Evolutionary conservation across 148 eudicot genomes (phyloP), one percentile per base, ranked within the genome.

Genomic region (Simmondsia chinensis): DNA sequence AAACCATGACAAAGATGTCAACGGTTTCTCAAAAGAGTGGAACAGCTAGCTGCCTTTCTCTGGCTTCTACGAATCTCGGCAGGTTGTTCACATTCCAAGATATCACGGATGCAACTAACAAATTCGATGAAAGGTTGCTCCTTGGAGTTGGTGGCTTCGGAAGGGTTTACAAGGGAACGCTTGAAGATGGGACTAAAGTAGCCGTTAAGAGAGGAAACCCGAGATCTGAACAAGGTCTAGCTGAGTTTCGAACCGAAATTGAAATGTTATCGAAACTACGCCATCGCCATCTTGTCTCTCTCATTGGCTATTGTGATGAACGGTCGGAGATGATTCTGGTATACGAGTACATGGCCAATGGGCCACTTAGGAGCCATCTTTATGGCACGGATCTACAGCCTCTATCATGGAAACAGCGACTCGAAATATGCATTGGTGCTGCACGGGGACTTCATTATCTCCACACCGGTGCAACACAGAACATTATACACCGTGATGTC

Each of bases 61-160:
- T 85, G 45, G 69, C 83, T 20, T 81, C 99, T 32, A 26, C 80
- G 51, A 86, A 73, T 44, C 68, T 84, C 21, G 99, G 96, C 11
- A 74, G 94, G 13, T 56, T 76, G 39, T 93, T 82, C 64, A 56
- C 75, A 9, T 93, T 93, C 64, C 89, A 82, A 61, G 96, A 93
- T 44, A 85, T 93, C 52, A 70, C 69, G 77, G 96, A 93, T 2
- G 95, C 99, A 3, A 86, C 96, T 0, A 86, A 86, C 48, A 86
- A 82, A 26, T 93, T 93, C 25, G 96, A 93, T 20, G 95, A 86
- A 65, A 67, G 29, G 38, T 63, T 71, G 58, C 89, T 93, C 36
- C 94, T 93, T 22, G 96, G 96, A 15, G 96, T 93, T 54, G 96
- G 99, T 37, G 96, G 96, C 2, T 93, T 93, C 32, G 96, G 99